phyloP scores from a whole-genome alignment of 208 protist genomes.

The Trypanosoma vivax region DNA sequence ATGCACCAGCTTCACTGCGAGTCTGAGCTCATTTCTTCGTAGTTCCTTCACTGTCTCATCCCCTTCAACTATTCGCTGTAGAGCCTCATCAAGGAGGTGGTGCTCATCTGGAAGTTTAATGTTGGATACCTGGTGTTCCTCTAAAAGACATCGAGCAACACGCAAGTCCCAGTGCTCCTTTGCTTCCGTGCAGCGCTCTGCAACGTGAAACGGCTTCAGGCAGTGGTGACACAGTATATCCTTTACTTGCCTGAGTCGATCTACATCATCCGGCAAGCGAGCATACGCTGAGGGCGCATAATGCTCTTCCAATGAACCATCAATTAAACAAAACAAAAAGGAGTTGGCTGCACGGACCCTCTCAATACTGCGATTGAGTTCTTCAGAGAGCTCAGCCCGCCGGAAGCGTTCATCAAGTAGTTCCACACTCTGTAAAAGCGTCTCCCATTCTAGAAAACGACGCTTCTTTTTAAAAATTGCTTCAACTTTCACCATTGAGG shows the following conservation, averaged over 20 bases:
- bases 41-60: constrained; percentile 75
- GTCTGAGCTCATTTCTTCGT: constrained; percentile 67
- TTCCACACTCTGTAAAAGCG: constrained; percentile 53
- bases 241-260: constrained; percentile 47
- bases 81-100: constrained; percentile 36
- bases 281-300: constrained; percentile 72
- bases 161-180: constrained; percentile 72
- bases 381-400: constrained; percentile 31
- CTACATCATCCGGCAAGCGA: constrained; percentile 66
- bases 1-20: constrained; percentile 67
- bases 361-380: constrained; percentile 26
- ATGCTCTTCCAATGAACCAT: constrained; percentile 54
- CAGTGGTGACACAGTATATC: constrained; percentile 70
- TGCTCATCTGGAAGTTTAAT: constrained; percentile 42
- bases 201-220: constrained; percentile 71
- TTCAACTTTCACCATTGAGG: constrained; percentile 48
- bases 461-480: constrained; percentile 33
- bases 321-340: constrained; percentile 83
- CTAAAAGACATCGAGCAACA: constrained; percentile 62
- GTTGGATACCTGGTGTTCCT: constrained; percentile 50
- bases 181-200: constrained; percentile 35
- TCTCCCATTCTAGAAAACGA: constrained; percentile 66
- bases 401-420: constrained; percentile 68
- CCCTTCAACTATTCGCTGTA: constrained; percentile 63
- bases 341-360: constrained; percentile 61